Evolutionary conservation across 768 basidiomycete genomes (phyloP), one percentile per base, ranked within the genome.

Genomic region (Mycena olivaceomarginata): DNA sequence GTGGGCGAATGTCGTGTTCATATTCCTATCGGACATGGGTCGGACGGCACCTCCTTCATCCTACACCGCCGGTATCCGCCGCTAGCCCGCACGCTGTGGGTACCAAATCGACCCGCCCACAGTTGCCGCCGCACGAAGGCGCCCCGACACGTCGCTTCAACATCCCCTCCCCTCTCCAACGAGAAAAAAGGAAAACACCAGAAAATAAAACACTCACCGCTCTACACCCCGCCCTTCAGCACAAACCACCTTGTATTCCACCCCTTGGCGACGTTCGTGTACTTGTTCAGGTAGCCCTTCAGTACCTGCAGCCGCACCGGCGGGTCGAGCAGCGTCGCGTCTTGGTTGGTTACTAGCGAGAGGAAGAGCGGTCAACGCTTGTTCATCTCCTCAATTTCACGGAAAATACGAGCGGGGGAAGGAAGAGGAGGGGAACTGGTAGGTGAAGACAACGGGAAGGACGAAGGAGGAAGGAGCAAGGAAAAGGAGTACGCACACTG

Each of bases 211-310:
- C 1, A 90, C 95, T 37, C 82, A 96, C 96, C 97, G 20, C 95
- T 96, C n/a, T 98, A 84, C 37, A 95, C 88, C 0, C 97, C 97
- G 70, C 94, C 91, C 81, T 95, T 94, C 22, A 98, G 90, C 0
- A 98, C 96, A 82, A 99, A 98, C 97, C 97, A 98, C 1, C 97
- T 89, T 0, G 95, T 94, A 75, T 93, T 93, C 83, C 97, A 98
- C 0, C 3, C 98, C 80, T 93, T 94, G 0, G 96, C 96, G 51
- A 98, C 95, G 80, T 98, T 99, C 1, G 94, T 93, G 82, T 97
- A 98, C 84, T 99, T 99, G 84, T 95, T 96, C 22, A 97, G 87
- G 82, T 96, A 96, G 0, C 96, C 96, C 77, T 91, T 93, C 72
- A 96, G 84, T 4, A 88, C 84, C 0, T 89, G 85, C 10, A 3